Conservation (phyloP, 1,139 yeast species). For the Meyerozyma elateridarum region DNA sequence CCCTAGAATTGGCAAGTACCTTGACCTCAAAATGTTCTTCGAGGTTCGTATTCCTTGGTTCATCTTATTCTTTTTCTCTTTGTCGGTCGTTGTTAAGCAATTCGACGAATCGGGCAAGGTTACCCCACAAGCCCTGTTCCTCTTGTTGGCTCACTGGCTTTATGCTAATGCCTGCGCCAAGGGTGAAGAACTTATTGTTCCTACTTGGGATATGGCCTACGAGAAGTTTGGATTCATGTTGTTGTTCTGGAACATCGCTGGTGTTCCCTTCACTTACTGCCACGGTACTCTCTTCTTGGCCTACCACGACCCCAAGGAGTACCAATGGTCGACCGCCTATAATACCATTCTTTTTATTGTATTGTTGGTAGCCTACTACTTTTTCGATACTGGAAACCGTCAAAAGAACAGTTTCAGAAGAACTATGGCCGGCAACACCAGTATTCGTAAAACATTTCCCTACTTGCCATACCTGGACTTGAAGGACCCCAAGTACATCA, state of each 20-base stretch:
- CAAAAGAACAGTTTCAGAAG: conserved; percentile 95
- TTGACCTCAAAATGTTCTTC: conserved; percentile 91
- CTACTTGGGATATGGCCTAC: conserved; percentile 99
- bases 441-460: conserved; percentile 84
- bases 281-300: conserved; percentile 82
- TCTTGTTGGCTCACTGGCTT: conserved; percentile 83
- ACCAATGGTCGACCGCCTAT: conserved; percentile 63
- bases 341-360: conserved; percentile 51
- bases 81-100: conserved; percentile 75
- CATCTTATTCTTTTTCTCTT: conserved; percentile 71
- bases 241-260: conserved; percentile 97
- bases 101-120: conserved; percentile 76
- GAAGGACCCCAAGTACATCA: conserved; percentile 77
- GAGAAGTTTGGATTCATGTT: conserved; percentile 98
- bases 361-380: conserved; percentile 71
- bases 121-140: conserved; percentile 68
- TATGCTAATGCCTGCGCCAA: conserved; percentile 97
- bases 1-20: conserved; percentile 85
- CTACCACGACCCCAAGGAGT: conserved; percentile 79
- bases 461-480: conserved; percentile 80
- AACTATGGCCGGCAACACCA: conserved; percentile 72
- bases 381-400: conserved; percentile 92
- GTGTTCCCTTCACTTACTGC: conserved; percentile 97
- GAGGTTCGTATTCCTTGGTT: conserved; percentile 98
- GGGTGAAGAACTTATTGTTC: conserved; percentile 95